A percentile compares a stretch with the other conserved stretches of the same genome.
phyloP scores from a whole-genome alignment of 352 stramenopile genomes.

The Phytophthora gonapodyides region DNA sequence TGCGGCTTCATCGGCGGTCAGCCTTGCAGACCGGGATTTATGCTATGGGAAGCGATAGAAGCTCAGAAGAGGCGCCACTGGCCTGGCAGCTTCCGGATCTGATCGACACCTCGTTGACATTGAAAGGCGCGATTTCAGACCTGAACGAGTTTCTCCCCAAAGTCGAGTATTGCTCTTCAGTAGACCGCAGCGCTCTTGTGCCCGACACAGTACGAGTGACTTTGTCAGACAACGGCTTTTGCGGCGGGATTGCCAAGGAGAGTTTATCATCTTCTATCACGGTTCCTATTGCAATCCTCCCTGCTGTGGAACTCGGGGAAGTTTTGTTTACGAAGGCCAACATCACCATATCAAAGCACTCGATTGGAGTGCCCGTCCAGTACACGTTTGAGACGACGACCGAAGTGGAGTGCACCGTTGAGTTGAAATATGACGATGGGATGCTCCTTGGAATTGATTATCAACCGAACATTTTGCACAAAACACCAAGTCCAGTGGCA shows the following conservation, averaged over 20 bases:
- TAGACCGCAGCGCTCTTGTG: slow-evolving; percentile 1
- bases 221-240: slow-evolving; percentile 33
- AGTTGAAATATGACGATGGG: slow-evolving; percentile 26
- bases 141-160: slow-evolving; percentile 25
- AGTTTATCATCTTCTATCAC: slow-evolving; percentile 13
- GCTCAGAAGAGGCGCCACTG: slow-evolving; percentile 5
- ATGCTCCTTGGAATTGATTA: slow-evolving; percentile 35
- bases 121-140: slow-evolving; percentile 28
- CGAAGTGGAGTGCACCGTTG: slow-evolving; percentile 24
- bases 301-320: slow-evolving; percentile 17
- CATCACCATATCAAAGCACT: slow-evolving; percentile 19
- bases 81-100: slow-evolving; percentile 23
- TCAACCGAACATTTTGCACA: not conserved
- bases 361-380: slow-evolving; percentile 6
- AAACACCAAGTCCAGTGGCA: not conserved
- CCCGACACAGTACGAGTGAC: slow-evolving; percentile 17
- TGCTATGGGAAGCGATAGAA: slow-evolving; percentile 3
- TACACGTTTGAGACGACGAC: slow-evolving; percentile 25
- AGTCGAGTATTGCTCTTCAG: slow-evolving; percentile 33
- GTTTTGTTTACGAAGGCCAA: slow-evolving; percentile 9
- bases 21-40: slow-evolving; percentile 17
- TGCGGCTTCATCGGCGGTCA: slow-evolving; percentile 19
- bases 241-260: slow-evolving; percentile 9
- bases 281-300: slow-evolving; percentile 26
- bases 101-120: slow-evolving; percentile 3